Base-by-base conservation (phyloP, 805 yeast species). In the Pichia rugopelliculosa region DNA sequence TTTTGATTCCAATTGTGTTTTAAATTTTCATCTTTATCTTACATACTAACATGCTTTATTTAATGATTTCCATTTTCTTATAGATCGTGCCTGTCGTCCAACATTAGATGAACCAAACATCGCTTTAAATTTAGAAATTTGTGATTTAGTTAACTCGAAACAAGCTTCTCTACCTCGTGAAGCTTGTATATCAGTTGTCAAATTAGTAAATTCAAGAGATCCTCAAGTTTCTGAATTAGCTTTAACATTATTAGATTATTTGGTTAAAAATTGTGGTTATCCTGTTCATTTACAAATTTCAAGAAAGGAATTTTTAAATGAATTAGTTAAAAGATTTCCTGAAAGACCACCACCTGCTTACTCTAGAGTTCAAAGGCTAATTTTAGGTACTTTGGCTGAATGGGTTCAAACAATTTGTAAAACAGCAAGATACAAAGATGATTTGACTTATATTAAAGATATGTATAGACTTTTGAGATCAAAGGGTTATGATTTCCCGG, bases 221-320 rank as follows among this genome's bases (percentile, higher is more conserved):
- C 80, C 95, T 1, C 95, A 87, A 59, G 84, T 89, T 30, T 79
- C 90, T 60, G 96, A 97, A 10, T 67, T 93, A 54, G 77, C 89
- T 1, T 68, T 87, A 36, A 61, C 64, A 56, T 59, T 78, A 44
- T 75, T 93, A 52, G 99, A 93, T 62, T 87, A 87, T 46, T 71
- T 93, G 56, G 99, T 93, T 45, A 93, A 93, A 69, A 93, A 93
- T 70, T 93, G 99, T 70, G 99, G 98, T 6, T 93, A 91, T 65
- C 97, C 99, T 8, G 80, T 93, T 68, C 99, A 93, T 56, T 73
- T 93, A 42, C 99, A 93, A 68, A 87, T 93, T 45, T 86, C 96
- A 4, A 77, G 98, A 51, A 90, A 93, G 66, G 98, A 91, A 64
- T 93, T 93, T 58, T 73, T 93, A 59, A 93, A 93, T 63, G 96